phyloP scores from a whole-genome alignment of 352 stramenopile species.

The Phytophthora cactorum region DNA sequence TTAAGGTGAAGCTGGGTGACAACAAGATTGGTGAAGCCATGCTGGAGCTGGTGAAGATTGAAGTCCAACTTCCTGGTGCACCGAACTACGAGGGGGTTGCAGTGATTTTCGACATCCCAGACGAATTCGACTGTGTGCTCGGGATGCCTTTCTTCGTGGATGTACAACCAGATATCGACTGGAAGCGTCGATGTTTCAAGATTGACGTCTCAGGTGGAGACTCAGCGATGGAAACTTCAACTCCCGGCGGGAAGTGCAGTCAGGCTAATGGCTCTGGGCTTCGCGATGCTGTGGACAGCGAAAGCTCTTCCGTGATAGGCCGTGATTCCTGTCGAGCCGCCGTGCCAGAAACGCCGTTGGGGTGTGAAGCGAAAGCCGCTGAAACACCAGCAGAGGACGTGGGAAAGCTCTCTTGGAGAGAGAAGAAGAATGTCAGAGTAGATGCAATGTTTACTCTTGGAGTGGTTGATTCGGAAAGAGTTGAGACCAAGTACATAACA shows the following conservation, averaged over 20 bases:
- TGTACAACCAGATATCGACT: background rate
- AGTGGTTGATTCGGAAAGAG: constrained; percentile 15
- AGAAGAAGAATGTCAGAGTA: background rate
- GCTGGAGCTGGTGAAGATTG: constrained; percentile 12
- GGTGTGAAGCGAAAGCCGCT: too few relatives aligned
- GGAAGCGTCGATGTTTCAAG: background rate
- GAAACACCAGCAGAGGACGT: too few relatives aligned
- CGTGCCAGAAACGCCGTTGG: too few relatives aligned
- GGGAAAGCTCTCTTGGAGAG: too few relatives aligned
- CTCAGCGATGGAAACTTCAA: constrained; percentile 7
- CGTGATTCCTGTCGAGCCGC: constrained; percentile 18
- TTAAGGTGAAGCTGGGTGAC: background rate
- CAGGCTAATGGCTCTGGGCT: constrained; percentile 10
- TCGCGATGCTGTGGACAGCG: constrained; percentile 6
- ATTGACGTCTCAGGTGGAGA: background rate
- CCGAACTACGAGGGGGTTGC: too few relatives aligned
- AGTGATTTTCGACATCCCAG: too few relatives aligned
- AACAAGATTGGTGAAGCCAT: constrained; percentile 14
- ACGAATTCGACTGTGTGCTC: background rate
- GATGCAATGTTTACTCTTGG: background rate
- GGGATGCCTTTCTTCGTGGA: background rate
- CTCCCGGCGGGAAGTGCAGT: constrained; percentile 11
- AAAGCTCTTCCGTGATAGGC: constrained; percentile 9
- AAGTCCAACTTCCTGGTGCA: too few relatives aligned
- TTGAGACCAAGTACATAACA: constrained; percentile 25